Percentiles rank a stretch among this genome's conserved stretches.
Conservation (phyloP, 805 yeast species). For the Saturnispora quitensis region DNA sequence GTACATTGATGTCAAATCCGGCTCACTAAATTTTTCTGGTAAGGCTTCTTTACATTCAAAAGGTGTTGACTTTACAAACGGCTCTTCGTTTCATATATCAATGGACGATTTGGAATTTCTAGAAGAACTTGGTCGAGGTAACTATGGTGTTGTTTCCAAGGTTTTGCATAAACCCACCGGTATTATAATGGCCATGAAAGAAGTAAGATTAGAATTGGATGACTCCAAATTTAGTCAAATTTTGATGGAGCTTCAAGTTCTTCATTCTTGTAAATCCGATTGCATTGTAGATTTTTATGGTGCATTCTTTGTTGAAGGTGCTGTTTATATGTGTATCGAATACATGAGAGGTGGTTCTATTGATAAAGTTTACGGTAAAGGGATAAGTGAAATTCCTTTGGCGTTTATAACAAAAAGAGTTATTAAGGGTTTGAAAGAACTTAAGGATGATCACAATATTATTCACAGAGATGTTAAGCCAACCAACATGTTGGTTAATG, state of each 20-base stretch:
- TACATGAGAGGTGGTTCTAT: constrained; percentile 95
- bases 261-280: constrained; percentile 85
- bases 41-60: constrained; percentile 86
- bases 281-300: constrained; percentile 95
- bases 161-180: constrained; percentile 91
- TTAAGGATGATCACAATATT: constrained; percentile 85
- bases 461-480: constrained; percentile 97
- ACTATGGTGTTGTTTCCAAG: constrained; percentile 91
- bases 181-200: constrained; percentile 94
- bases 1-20: constrained; percentile 86
- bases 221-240: constrained; percentile 92
- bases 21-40: constrained; percentile 85
- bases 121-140: constrained; percentile 90
- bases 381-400: constrained; percentile 69
- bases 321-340: constrained; percentile 97
- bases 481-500: constrained; percentile 77
- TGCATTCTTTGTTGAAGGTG: constrained; percentile 95
- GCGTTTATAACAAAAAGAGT: constrained; percentile 76
- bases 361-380: constrained; percentile 71
- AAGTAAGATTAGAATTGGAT: constrained; percentile 85
- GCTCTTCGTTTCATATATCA: constrained; percentile 78
- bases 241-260: constrained; percentile 88
- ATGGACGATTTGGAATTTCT: constrained; percentile 74
- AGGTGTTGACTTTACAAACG: constrained; percentile 86
- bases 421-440: constrained; percentile 68